Base-by-base conservation (phyloP, 768 basidiomycete species). In the Russula sp. region DNA sequence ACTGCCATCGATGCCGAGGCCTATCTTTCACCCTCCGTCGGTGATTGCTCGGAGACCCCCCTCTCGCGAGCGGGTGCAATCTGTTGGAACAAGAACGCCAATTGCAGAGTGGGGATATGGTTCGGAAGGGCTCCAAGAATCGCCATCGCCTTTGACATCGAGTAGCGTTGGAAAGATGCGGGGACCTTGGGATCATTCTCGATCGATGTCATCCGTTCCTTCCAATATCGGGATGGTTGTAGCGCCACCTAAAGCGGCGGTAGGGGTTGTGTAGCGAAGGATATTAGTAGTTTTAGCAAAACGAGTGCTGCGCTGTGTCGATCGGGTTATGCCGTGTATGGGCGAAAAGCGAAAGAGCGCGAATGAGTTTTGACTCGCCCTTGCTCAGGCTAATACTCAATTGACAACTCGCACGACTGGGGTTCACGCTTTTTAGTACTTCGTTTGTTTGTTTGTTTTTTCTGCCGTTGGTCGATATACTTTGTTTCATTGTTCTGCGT, bases 1-100 rank as follows among this genome's bases (percentile, higher is more conserved):
- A 14, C 77, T 90, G 66, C 89, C 89, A 13, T 80, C 83, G n/a
- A 27, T 85, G 32, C 89, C 89, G 11, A 76, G 76, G 44, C 86
- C 86, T 0, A 71, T 73, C 6, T 74, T 77, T 67, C 54, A 70
- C 51, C 72, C 71, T 2, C 58, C 70, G 14, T 51, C 54, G 13
- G 47, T 52, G 16, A 49, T 42, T 32, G 27, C 35, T 34, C 61
- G 52, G 35, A 42, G 51, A 32, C 20, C 63, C 7, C 37, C 52
- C 4, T 42, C 42, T 18, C 54, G 63, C 20, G 44, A 34, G 31
- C 59, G 52, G 32, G 61, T 54, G 11, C 53, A 42, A 10, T 9
- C 14, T 8, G 22, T 44, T 34, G 31, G 22, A 48, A 14, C 7
- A 10, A 9, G 62, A 32, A 16, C 44, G 47, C 75, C 76, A 32